Percentiles rank a stretch among this genome's conserved stretches.
Evolutionary conservation across 106 monocot species (phyloP).

Genomic region (Gastrodia elata): DNA sequence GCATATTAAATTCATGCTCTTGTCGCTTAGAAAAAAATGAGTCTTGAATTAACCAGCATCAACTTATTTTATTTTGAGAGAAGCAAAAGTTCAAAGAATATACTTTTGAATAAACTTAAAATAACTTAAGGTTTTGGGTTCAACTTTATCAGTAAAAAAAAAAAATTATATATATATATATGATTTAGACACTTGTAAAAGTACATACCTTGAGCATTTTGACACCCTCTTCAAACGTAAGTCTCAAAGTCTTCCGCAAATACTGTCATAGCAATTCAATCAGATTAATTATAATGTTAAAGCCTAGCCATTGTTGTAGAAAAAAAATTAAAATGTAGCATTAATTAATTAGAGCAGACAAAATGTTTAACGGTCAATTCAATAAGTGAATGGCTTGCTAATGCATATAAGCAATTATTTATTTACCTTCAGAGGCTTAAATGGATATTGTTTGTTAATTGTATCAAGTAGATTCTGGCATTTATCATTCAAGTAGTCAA

Average conservation of each 20-base stretch:
- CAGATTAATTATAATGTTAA: not conserved
- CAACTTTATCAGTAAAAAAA: not conserved
- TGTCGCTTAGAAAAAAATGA: no score
- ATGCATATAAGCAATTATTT: not conserved
- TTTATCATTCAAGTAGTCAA: conserved; percentile 77
- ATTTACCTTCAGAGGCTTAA: conserved; percentile 80
- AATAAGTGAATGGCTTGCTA: not conserved
- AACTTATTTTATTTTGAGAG: no score
- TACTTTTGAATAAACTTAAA: no score
- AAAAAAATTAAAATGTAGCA: not conserved
- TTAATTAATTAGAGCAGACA: not conserved
- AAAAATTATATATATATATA: not conserved
- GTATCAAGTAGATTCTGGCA: conserved; percentile 74
- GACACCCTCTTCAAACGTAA: conserved; percentile 79
- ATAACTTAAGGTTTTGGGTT: not conserved
- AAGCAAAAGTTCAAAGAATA: no score
- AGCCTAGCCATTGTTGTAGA: not conserved
- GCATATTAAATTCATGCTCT: no score
- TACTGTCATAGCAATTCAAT: conserved; percentile 39
- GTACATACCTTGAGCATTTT: conserved; percentile 79
- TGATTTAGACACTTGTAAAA: conserved; percentile 1
- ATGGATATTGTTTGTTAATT: conserved; percentile 73
- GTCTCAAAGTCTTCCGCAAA: conserved; percentile 56
- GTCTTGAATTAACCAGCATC: no score
- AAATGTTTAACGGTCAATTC: not conserved